Conservation (phyloP, 2,329 filamentous ascomycete species). For the Hawksworthiomyces lignivorus region DNA sequence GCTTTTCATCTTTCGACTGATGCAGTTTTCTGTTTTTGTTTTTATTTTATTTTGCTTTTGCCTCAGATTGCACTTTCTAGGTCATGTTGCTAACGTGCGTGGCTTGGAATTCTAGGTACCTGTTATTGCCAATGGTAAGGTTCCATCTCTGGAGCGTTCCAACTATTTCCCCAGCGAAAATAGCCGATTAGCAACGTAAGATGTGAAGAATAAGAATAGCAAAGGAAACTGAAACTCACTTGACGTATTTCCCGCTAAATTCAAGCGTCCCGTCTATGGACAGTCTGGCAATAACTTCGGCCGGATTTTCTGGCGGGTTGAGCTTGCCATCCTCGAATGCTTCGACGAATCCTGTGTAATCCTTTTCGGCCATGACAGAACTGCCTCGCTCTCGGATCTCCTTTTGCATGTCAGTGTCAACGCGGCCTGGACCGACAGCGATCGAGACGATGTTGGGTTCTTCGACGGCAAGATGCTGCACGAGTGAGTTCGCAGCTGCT, state of each 20-base stretch:
- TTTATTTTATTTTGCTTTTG: slow-evolving; percentile 16
- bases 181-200: background rate
- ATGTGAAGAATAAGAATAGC: background rate
- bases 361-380: slow-evolving; percentile 41
- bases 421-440: slow-evolving; percentile 68
- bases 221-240: slow-evolving; percentile 40
- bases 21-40: slow-evolving; percentile 27
- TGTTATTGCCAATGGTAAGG: slow-evolving; percentile 26
- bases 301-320: slow-evolving; percentile 75
- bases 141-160: slow-evolving; percentile 45
- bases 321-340: slow-evolving; percentile 65
- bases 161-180: slow-evolving; percentile 32
- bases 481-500: slow-evolving; percentile 74
- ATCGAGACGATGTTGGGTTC: slow-evolving; percentile 69
- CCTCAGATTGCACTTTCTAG: too few species aligned
- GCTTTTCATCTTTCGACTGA: slow-evolving; percentile 87
- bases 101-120: background rate
- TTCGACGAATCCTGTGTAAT: slow-evolving; percentile 61
- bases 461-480: slow-evolving; percentile 63
- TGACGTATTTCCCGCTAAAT: slow-evolving; percentile 70
- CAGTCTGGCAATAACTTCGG: slow-evolving; percentile 76
- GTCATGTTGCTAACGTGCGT: slow-evolving; percentile 1
- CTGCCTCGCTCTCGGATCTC: slow-evolving; percentile 59
- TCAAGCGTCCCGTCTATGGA: slow-evolving; percentile 56
- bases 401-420: slow-evolving; percentile 88